Base-by-base conservation (phyloP, 768 basidiomycete species). In the Calocybe indica region DNA sequence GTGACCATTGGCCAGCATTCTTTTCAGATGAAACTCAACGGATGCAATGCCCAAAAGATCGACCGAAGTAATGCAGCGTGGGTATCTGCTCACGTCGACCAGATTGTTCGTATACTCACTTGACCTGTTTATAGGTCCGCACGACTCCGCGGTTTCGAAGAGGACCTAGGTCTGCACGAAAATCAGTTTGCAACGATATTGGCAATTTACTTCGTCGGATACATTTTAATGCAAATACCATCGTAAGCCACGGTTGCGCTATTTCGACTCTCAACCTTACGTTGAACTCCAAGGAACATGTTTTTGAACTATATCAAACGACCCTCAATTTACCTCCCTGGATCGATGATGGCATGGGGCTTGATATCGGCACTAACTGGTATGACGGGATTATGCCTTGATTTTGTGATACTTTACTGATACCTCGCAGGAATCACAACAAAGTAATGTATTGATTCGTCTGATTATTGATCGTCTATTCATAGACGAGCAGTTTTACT, bases 51-150 rank as follows among this genome's bases (percentile, higher is more conserved):
- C 14, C 43, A 22, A 13, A 47, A 80, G 78, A 68, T 82, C 37
- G 80, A 80, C 58, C 68, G 79, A 13, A 81, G 75, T 52, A 81
- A 82, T 53, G 75, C 67, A 13, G 64, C 71, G 77, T 78, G 53
- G 48, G 73, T 62, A 22, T 37, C 5, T 50, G 33, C 35, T 12
- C 37, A 6, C 35, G 14, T 28, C 31, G n/a, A 15, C 47, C 8
- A 46, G 35, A 22, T 31, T n/a, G 5, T 32, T 33, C 32, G 10
- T 11, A 30, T 29, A 29, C 38, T 30, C 10, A 15, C 31, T 22
- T 22, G 22, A 46, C 5, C 31, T 14, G 31, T 13, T 9, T 34
- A 22, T 54, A 79, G 79, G 15, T 77, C 75, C n/a, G 80, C 78
- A 15, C 63, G 79, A 47, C 63, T 81, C 28, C 65, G 71, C 33